Evolutionary conservation across 2,329 filamentous ascomycete genomes (phyloP).

Genomic region (Raffaelea albimanens): DNA sequence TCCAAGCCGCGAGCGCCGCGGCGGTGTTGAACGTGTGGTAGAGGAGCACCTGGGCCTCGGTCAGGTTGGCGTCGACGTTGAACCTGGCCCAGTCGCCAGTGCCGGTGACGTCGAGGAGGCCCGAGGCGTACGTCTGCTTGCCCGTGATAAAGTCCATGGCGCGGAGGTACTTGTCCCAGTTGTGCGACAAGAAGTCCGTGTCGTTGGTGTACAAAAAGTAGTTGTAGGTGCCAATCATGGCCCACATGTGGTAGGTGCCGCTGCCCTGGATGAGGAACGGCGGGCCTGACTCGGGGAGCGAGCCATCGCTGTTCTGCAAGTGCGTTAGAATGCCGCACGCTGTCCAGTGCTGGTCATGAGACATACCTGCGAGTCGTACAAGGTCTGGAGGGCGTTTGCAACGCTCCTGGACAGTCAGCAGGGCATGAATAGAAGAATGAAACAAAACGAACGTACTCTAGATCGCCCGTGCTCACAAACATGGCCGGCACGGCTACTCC

Average conservation of each 20-base stretch:
- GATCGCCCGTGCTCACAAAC: slow-evolving; percentile 38
- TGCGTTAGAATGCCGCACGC: background rate
- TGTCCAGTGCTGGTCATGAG: too few relatives aligned
- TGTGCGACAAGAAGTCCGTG: slow-evolving; percentile 21
- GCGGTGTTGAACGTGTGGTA: slow-evolving; percentile 46
- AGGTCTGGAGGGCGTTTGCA: slow-evolving; percentile 32
- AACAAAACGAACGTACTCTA: slow-evolving; percentile 22
- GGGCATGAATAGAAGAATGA: background rate
- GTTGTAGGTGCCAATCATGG: slow-evolving; percentile 45
- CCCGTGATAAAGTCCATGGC: slow-evolving; percentile 20
- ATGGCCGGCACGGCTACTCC: slow-evolving; percentile 40
- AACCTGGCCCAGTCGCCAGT: slow-evolving; percentile 41
- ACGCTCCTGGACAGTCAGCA: slow-evolving; percentile 18
- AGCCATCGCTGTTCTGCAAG: slow-evolving; percentile 25
- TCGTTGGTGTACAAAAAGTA: slow-evolving; percentile 45
- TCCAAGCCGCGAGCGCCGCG: slow-evolving; percentile 37
- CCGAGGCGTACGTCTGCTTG: slow-evolving; percentile 18
- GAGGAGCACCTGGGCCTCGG: slow-evolving; percentile 41
- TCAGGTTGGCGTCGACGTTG: slow-evolving; percentile 38
- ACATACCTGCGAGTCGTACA: slow-evolving; percentile 25
- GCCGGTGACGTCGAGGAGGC: slow-evolving; percentile 39
- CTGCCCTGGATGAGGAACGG: slow-evolving; percentile 27
- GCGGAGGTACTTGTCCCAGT: slow-evolving; percentile 22
- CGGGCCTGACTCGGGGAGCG: slow-evolving; percentile 39
- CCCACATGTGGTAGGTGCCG: slow-evolving; percentile 26